Base-by-base conservation (phyloP, 352 stramenopile species). In the Hyaloperonospora arabidopsidis region DNA sequence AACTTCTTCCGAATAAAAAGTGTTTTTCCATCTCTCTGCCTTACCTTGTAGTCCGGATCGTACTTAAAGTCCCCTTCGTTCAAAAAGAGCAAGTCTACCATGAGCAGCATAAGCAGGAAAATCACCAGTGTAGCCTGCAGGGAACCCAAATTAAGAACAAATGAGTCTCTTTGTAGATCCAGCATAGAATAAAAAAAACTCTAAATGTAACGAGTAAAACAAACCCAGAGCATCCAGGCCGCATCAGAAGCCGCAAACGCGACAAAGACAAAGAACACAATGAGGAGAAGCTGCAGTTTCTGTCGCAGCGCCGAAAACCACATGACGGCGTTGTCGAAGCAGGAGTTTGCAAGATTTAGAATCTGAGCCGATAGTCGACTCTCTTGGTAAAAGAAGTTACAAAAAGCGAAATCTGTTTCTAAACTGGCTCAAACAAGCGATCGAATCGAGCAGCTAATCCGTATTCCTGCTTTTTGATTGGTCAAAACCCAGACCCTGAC, bases 31-130 rank as follows among this genome's bases (percentile, higher is more conserved):
- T 18, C 39, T 34, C 34, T 5, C 38, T 44, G 22, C 11, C 53
- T 45, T 46, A 91, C 80, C 74, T 91, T 91, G 71, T 91, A 91
- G 67, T 91, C 77, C 6, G 81, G 78, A 39, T 91, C 84, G 67
- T 79, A 91, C 52, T 87, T 78, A 61, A 91, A 91, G 61, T 91
- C 73, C 49, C 63, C 63, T 40, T 64, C 52, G 40, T 89, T 76
- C 22, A 91, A 70, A 65, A 91, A 91, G 25, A 89, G 54, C 44
- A 91, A 49, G 47, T 91, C 81, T 38, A 69, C 70, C 49, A 91
- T 50, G 46, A 91, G 65, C 47, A 89, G 66, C 70, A 89, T 80
- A 41, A 58, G 60, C 36, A 89, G 59, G 69, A 89, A 91, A 19
- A 91, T 74, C 36, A 91, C 75, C 38, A 91, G 63, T 45, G 76